A percentile compares a stretch with the other conserved stretches of the same genome.
Evolutionary conservation across 805 yeast species (phyloP).

Genomic region (Komagataella populi): DNA sequence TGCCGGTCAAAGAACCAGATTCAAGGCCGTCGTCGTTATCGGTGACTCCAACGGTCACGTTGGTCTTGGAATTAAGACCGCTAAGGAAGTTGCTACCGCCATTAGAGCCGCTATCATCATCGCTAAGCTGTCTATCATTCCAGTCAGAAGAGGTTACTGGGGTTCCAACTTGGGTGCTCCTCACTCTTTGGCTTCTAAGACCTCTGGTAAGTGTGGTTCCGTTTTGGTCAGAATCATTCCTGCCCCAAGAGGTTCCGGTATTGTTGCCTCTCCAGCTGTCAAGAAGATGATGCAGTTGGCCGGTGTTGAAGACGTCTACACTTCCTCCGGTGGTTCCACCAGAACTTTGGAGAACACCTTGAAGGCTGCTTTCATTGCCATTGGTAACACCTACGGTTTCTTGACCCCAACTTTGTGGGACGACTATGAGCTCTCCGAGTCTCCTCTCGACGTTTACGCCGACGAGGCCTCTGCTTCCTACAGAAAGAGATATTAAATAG

Average conservation of each 20-base stretch:
- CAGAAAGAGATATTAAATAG: conserved; percentile 60
- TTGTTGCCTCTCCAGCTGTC: conserved; percentile 99
- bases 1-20: conserved; percentile 99
- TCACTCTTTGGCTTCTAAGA: conserved; percentile 95
- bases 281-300: conserved; percentile 98
- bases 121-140: conserved; percentile 97
- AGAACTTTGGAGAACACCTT: conserved; percentile 99
- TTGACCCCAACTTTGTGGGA: conserved; percentile 99
- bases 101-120: conserved; percentile 99
- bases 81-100: conserved; percentile 99
- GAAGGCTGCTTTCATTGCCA: conserved; percentile 98
- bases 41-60: conserved; percentile 99
- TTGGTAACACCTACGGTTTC: conserved; percentile 99
- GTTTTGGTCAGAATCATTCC: conserved; percentile 97
- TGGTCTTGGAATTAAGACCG: conserved; percentile 99
- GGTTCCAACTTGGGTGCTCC: conserved; percentile 99
- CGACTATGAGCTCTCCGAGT: conserved; percentile 67
- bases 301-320: conserved; percentile 99
- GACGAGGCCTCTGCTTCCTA: conserved; percentile 58
- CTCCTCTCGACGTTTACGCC: conserved; percentile 93
- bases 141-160: conserved; percentile 99
- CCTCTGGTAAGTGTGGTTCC: conserved; percentile 99
- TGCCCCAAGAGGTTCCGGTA: conserved; percentile 99
- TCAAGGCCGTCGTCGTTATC: conserved; percentile 99
- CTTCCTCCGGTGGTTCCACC: conserved; percentile 97